A percentile compares a stretch with the other conserved stretches of the same genome.
phyloP scores from a whole-genome alignment of 2,329 filamentous ascomycete species.

The Trichoderma sp. region DNA sequence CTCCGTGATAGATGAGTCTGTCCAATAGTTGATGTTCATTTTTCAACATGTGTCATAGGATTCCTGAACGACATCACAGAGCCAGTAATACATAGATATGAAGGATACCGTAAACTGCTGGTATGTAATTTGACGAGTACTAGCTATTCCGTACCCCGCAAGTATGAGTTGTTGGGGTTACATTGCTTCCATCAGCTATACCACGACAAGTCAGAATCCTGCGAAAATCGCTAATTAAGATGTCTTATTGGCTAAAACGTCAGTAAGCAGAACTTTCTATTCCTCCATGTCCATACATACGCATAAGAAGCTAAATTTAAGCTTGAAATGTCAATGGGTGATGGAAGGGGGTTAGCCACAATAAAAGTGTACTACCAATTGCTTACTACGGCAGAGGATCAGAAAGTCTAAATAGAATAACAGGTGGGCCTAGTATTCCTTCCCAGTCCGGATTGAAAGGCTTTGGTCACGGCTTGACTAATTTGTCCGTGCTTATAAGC shows the following conservation, averaged over 20 bases:
- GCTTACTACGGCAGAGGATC: neutral
- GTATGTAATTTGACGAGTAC: neutral
- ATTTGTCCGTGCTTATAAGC: neutral
- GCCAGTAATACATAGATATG: neutral
- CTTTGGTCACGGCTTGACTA: neutral
- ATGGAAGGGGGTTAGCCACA: neutral
- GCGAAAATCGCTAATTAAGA: neutral
- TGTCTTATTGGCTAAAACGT: neutral
- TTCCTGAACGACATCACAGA: neutral
- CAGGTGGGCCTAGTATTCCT: neutral
- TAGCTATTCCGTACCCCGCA: neutral
- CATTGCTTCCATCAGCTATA: constrained; percentile 1
- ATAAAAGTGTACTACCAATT: neutral
- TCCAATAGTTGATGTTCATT: neutral
- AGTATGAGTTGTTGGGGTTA: neutral
- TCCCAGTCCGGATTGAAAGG: neutral
- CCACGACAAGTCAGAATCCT: neutral
- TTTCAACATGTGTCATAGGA: neutral
- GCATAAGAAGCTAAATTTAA: neutral
- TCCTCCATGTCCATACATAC: constrained; percentile 11
- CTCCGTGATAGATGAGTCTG: neutral
- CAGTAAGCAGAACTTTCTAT: constrained; percentile 15
- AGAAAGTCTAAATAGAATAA: neutral
- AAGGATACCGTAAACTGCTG: neutral
- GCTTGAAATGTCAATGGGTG: too few relatives aligned